Percentiles rank a stretch among this genome's conserved stretches.
Evolutionary conservation across 176 grass and related monocot species (phyloP).

Genomic region (Bothriochloa decipiens): DNA sequence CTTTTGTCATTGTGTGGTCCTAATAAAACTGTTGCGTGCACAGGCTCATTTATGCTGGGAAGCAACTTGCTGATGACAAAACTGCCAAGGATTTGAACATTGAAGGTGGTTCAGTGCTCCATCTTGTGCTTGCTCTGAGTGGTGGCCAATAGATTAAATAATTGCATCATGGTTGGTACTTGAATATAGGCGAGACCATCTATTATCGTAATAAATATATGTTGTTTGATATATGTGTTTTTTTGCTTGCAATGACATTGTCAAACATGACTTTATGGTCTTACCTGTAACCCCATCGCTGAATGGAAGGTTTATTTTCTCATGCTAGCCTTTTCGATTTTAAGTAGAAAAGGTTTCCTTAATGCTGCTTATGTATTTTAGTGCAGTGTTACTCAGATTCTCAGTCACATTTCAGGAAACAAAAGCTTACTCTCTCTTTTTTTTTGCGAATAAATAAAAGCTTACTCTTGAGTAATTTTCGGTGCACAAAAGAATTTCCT

Average conservation of each 20-base stretch:
- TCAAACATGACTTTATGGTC: background rate
- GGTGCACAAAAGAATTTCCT: background rate
- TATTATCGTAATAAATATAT: no score
- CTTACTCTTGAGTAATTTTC: background rate
- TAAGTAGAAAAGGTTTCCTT: background rate
- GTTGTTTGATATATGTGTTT: no score
- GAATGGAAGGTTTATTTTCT: background rate
- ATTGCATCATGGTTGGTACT: background rate
- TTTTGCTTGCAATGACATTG: no score
- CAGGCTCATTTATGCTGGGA: slow-evolving; percentile 34
- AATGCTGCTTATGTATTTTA: background rate
- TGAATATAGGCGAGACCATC: background rate
- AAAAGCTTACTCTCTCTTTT: no score
- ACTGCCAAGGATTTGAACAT: slow-evolving; percentile 96
- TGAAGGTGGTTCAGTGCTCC: slow-evolving; percentile 89
- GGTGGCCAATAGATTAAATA: no score
- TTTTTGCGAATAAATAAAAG: background rate
- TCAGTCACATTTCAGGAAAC: background rate
- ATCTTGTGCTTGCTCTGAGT: slow-evolving; percentile 91
- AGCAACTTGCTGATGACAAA: slow-evolving; percentile 37
- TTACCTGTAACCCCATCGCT: background rate
- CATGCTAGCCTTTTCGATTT: background rate
- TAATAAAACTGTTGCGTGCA: background rate
- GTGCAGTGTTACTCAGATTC: background rate
- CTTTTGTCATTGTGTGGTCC: no score